Conservation (phyloP, 2,329 filamentous ascomycete species). For the Fusarium hostae region DNA sequence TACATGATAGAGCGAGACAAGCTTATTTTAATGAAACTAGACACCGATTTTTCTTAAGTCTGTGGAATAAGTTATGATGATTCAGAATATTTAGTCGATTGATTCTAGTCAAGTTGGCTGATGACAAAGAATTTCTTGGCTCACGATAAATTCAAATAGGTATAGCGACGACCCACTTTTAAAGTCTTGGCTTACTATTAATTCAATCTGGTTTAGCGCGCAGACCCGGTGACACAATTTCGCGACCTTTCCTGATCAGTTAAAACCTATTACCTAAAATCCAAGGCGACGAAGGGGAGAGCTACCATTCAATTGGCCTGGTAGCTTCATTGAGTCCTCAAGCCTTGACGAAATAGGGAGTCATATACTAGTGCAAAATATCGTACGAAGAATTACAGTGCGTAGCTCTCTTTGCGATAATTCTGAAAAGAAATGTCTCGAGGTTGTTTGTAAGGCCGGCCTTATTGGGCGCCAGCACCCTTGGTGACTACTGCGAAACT, state of each 20-base stretch:
- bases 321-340: background rate
- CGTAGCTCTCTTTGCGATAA: background rate
- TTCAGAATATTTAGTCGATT: background rate
- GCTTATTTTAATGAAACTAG: too few relatives aligned
- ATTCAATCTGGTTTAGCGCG: too few relatives aligned
- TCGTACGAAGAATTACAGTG: background rate
- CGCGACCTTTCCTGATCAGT: too few relatives aligned
- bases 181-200: too few relatives aligned
- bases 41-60: too few relatives aligned
- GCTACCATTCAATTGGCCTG: background rate
- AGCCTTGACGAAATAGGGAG: background rate
- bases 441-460: background rate
- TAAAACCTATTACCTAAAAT: background rate
- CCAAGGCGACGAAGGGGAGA: background rate
- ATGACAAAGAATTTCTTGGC: background rate
- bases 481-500: too few relatives aligned
- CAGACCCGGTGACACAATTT: too few relatives aligned
- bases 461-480: background rate
- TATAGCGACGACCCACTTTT: background rate
- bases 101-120: background rate
- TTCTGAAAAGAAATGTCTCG: background rate
- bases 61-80: background rate
- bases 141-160: background rate
- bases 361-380: background rate
- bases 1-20: too few relatives aligned